Conservation (phyloP, 1,284 basidiomycete genomes). For the Sanghuangporus sanghuang region DNA sequence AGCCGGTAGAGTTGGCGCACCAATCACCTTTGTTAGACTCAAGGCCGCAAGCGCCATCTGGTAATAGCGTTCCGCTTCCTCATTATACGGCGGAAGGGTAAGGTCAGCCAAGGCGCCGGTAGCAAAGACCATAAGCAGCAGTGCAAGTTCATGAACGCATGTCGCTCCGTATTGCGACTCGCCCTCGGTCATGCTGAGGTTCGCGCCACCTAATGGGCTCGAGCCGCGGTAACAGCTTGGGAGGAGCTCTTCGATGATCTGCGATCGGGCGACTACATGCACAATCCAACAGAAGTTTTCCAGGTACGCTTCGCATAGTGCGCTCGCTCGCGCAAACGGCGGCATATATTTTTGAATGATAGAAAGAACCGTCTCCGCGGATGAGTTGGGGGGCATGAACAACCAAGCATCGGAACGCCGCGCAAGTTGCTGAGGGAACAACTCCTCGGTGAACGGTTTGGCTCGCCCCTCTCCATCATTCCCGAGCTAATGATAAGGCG, state of each 20-base stretch:
- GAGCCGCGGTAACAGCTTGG: conserved; percentile 8
- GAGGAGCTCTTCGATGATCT: conserved; percentile 53
- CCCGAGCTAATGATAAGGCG: conserved; percentile 2
- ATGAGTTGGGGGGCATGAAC: conserved; percentile 1
- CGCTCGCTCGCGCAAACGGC: conserved; percentile 35
- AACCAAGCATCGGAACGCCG: conserved; percentile 14
- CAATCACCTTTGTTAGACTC: conserved; percentile 31
- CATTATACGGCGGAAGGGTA: conserved; percentile 16
- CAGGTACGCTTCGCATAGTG: conserved; percentile 47
- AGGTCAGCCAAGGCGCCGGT: conserved; percentile 22
- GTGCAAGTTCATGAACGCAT: conserved; percentile 20
- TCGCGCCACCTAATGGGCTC: neutral
- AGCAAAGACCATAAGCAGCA: conserved; percentile 22
- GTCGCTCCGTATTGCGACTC: conserved; percentile 5
- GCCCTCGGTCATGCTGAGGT: neutral
- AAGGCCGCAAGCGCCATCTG: conserved; percentile 30
- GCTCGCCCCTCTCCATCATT: neutral
- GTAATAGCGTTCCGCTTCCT: conserved; percentile 25
- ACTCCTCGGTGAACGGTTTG: conserved; percentile 5
- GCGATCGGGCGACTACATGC: conserved; percentile 40
- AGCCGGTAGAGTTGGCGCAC: conserved; percentile 32
- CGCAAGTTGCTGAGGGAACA: conserved; percentile 8
- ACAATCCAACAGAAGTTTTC: conserved; percentile 57
- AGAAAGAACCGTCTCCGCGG: conserved; percentile 3
- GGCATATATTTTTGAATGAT: conserved; percentile 12